Evolutionary conservation across 1,139 yeast genomes (phyloP).

Genomic region (Torulaspora pretoriensis): DNA sequence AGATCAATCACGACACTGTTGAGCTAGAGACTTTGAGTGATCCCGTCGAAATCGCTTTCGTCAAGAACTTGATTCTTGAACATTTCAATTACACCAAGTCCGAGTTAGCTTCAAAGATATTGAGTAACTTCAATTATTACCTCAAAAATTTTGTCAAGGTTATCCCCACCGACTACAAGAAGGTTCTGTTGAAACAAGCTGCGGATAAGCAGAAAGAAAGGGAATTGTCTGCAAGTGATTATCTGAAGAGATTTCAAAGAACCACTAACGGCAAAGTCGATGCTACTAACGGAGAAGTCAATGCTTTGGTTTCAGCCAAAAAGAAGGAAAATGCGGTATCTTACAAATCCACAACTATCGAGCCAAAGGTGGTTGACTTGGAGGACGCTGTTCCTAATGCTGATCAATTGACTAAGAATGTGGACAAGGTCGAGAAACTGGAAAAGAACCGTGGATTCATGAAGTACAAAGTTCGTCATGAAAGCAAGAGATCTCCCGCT

Average conservation of each 20-base stretch:
- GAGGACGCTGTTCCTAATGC: conserved; percentile 82
- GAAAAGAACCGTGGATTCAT: conserved; percentile 78
- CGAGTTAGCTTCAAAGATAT: conserved; percentile 77
- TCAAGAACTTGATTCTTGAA: conserved; percentile 89
- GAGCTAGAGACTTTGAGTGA: conserved; percentile 74
- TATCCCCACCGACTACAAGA: conserved; percentile 85
- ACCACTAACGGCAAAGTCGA: conserved; percentile 78
- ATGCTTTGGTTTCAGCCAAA: conserved; percentile 42
- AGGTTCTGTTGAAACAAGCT: conserved; percentile 78
- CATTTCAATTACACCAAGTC: conserved; percentile 94
- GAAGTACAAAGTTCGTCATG: conserved; percentile 87
- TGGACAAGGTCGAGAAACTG: conserved; percentile 54
- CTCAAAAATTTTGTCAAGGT: conserved; percentile 91
- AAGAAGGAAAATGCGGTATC: conserved; percentile 43
- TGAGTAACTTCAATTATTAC: conserved; percentile 82
- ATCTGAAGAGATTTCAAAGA: conserved; percentile 50
- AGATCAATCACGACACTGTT: conserved; percentile 78
- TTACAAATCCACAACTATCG: conserved; percentile 45
- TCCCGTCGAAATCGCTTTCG: conserved; percentile 89
- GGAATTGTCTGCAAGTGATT: conserved; percentile 47
- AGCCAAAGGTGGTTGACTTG: conserved; percentile 83
- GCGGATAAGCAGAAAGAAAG: conserved; percentile 51
- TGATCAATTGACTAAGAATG: conserved; percentile 56
- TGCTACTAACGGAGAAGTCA: conserved; percentile 79
- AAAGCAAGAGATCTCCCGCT: conserved; percentile 75